phyloP scores from a whole-genome alignment of 2,329 filamentous ascomycete genomes.

The Lecanicillium sp. region DNA sequence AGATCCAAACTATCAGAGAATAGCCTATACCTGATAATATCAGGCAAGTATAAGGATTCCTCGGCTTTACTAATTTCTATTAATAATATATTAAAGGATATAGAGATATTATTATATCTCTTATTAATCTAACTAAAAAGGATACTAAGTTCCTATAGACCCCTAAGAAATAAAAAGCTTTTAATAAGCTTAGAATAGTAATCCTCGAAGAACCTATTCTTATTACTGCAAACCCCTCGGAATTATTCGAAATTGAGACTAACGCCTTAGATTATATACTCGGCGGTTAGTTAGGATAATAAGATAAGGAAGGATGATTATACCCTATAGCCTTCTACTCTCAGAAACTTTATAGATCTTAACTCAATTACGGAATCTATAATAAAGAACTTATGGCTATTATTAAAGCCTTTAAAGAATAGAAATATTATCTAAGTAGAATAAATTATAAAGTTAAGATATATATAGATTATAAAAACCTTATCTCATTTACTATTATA shows the following conservation, averaged over 20 bases:
- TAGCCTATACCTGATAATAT: background rate
- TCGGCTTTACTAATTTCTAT: too few species aligned
- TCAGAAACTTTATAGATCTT: too few species aligned
- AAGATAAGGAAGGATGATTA: background rate
- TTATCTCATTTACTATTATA: background rate
- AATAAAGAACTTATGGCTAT: conserved; percentile 17
- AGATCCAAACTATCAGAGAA: background rate
- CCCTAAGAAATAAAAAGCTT: background rate
- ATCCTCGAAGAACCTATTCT: too few species aligned
- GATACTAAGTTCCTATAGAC: background rate
- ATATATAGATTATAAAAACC: conserved; percentile 12
- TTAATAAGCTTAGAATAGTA: background rate
- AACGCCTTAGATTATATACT: background rate
- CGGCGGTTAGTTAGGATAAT: background rate
- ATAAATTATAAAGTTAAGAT: conserved; percentile 12
- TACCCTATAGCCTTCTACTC: background rate
- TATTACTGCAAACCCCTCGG: too few species aligned
- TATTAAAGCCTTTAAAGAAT: conserved; percentile 17
- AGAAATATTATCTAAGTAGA: conserved; percentile 12
- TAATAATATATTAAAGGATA: too few species aligned
- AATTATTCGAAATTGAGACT: conserved; percentile 1
- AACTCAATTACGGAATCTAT: conserved; percentile 17
- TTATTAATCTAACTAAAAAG: too few species aligned
- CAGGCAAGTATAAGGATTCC: background rate
- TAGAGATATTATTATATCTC: too few species aligned